Evolutionary conservation across 495 filamentous ascomycete species (phyloP).

Genomic region (Talaromyces stipitatus): DNA sequence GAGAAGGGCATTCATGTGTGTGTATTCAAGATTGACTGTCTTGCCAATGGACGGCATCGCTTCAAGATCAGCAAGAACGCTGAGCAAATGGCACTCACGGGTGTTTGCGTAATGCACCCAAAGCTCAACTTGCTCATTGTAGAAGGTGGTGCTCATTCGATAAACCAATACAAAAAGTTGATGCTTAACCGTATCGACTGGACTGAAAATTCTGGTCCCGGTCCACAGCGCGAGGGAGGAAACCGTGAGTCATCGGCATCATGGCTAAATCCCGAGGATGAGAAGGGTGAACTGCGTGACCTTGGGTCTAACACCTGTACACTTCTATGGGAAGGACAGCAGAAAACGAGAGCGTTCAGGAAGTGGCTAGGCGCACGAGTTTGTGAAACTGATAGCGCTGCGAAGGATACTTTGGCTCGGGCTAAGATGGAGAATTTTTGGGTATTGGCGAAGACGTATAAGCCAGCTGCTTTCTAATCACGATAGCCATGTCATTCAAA

Average conservation of each 20-base stretch:
- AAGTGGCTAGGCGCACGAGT: constrained; percentile 73
- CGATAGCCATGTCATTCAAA: not conserved
- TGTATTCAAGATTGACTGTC: constrained; percentile 81
- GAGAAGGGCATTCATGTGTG: constrained; percentile 73
- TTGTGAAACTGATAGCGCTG: constrained; percentile 82
- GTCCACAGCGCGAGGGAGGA: constrained; percentile 45
- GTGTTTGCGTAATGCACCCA: constrained; percentile 83
- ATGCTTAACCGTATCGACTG: constrained; percentile 92
- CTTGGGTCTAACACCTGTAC: constrained; percentile 70
- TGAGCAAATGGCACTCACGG: constrained; percentile 76
- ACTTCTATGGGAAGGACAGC: constrained; percentile 81
- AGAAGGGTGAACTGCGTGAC: constrained; percentile 72
- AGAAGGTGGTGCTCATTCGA: constrained; percentile 77
- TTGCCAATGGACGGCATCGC: constrained; percentile 84
- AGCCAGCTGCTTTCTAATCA: constrained; percentile 14
- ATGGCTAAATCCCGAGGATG: constrained; percentile 73
- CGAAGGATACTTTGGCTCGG: constrained; percentile 68
- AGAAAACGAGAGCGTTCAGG: constrained; percentile 67
- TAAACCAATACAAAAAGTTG: constrained; percentile 76
- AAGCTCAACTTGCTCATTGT: constrained; percentile 83
- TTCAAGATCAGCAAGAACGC: constrained; percentile 91
- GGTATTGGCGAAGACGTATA: constrained; percentile 76
- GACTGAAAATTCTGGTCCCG: constrained; percentile 76
- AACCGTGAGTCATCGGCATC: constrained; percentile 53
- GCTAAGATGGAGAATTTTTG: constrained; percentile 94